Percentiles rank a stretch among this genome's conserved stretches.
These are phyloP conservation scores for Xylaria sp. DNA, from an alignment of 2,329 filamentous ascomycete genomes.

Conservation along the genomic window DNA sequence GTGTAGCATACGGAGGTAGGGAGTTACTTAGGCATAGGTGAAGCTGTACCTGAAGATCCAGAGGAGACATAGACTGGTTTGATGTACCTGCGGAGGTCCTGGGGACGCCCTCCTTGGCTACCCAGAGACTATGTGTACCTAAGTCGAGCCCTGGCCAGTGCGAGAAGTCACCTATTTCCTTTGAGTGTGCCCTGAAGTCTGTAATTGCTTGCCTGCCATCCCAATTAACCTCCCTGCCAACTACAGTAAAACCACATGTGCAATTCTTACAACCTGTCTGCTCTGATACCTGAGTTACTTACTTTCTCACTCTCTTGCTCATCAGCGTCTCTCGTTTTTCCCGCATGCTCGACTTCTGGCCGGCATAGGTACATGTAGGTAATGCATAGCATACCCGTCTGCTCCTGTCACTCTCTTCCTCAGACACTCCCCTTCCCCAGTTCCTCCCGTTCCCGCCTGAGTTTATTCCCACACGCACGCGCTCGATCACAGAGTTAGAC, in stretches of 20 bases:
- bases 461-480: constrained; percentile 31
- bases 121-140: not conserved
- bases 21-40: constrained; percentile 13
- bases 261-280: not conserved
- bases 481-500: constrained; percentile 34
- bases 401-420: constrained; percentile 25
- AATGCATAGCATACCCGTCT: not conserved
- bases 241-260: not conserved
- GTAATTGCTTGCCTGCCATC: not conserved
- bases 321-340: constrained; percentile 13
- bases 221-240: not conserved
- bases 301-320: not conserved
- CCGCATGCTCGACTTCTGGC: not conserved
- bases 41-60: constrained; percentile 27
- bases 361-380: not conserved
- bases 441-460: constrained; percentile 35
- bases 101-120: not conserved
- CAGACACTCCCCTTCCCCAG: constrained; percentile 18
- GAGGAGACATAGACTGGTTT: constrained; percentile 7
- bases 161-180: constrained; percentile 13
- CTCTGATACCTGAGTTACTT: not conserved
- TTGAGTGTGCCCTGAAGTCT: not conserved
- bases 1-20: not conserved
- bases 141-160: constrained; percentile 4
- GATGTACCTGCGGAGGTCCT: constrained; percentile 22